Evolutionary conservation across 495 filamentous ascomycete genomes (phyloP).

Genomic region (Chaetomium tenue): DNA sequence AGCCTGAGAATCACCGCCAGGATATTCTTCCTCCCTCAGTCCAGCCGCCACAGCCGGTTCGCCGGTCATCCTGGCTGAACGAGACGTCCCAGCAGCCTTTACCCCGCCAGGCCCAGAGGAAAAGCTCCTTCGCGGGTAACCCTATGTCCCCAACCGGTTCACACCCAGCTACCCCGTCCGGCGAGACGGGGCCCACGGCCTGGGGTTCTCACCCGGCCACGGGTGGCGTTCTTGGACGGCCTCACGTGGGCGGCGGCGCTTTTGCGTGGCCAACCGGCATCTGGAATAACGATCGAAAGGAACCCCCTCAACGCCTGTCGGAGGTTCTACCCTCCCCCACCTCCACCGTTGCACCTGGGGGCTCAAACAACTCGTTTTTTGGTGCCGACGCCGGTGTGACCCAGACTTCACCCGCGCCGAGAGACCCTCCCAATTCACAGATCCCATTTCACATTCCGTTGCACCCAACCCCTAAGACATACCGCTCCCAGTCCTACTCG

Average conservation of each 20-base stretch:
- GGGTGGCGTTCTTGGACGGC: slow-evolving; percentile 53
- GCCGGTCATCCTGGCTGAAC: slow-evolving; percentile 61
- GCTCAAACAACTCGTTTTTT: slow-evolving; percentile 48
- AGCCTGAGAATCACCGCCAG: slow-evolving; percentile 60
- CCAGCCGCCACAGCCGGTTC: slow-evolving; percentile 52
- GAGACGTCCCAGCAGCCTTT: slow-evolving; percentile 52
- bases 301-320: slow-evolving; percentile 67
- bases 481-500: slow-evolving; percentile 94
- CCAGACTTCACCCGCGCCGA: slow-evolving; percentile 44
- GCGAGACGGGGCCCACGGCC: slow-evolving; percentile 57
- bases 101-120: slow-evolving; percentile 44
- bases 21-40: slow-evolving; percentile 43
- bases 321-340: slow-evolving; percentile 79
- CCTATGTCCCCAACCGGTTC: slow-evolving; percentile 74
- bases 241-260: slow-evolving; percentile 53
- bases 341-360: slow-evolving; percentile 56
- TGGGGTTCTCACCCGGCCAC: slow-evolving; percentile 61
- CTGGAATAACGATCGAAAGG: slow-evolving; percentile 75
- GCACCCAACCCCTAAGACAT: slow-evolving; percentile 86
- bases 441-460: slow-evolving; percentile 89
- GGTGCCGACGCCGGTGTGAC: slow-evolving; percentile 39
- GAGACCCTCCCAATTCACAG: slow-evolving; percentile 55
- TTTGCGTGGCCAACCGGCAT: slow-evolving; percentile 76
- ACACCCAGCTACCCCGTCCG: slow-evolving; percentile 69
- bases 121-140: slow-evolving; percentile 60